Base-by-base conservation (phyloP, 164 flowering plant genomes). In the Buxus sempervirens region DNA sequence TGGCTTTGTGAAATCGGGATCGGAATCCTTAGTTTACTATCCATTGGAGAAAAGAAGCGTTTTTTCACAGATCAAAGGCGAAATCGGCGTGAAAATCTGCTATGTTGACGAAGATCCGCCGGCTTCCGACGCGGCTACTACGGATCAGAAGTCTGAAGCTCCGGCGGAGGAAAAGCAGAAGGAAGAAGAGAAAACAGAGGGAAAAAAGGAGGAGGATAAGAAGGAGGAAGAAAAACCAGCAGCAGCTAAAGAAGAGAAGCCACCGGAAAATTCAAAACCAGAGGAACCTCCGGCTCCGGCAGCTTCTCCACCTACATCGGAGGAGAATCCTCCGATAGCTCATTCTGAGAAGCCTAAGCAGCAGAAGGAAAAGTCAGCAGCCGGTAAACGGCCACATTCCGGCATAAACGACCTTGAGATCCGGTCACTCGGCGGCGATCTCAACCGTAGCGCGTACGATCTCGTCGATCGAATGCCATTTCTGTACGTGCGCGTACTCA, bases 41-140 rank as follows among this genome's bases (percentile, higher is more conserved):
- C 98, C 98, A n/a, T 71, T 94, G 57, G 98, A 94, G 84, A 94
- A 94, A 79, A 63, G 97, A 66, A 94, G 96, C 68, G 97, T 94
- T 8, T 94, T 94, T 71, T 90, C 96, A 0, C 97, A 91, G 84
- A 85, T 91, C 49, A 90, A 89, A 67, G 98, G 98, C 2, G 98
- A 94, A 81, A 69, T 94, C 24, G 96, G 97, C 1, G 32, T 94
- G 38, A 90, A 88, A 76, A 67, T 90, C 25, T 91, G 41, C 66
- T 87, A 79, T 57, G 63, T 86, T 0, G 97, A 88, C 51, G 91
- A 90, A 12, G 83, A 72, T 62, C 80, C 80, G 0, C 84, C 81
- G 22, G 76, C 76, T 16, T 41, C 77, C 28, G 76, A 42, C 13
- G 77, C 81, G 54, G 62, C 70, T 5, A 58, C 71, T 19, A 58